Percentiles rank a stretch among this genome's conserved stretches.
phyloP scores from a whole-genome alignment of 352 stramenopile genomes.

The Nothophytophthora sp. region DNA sequence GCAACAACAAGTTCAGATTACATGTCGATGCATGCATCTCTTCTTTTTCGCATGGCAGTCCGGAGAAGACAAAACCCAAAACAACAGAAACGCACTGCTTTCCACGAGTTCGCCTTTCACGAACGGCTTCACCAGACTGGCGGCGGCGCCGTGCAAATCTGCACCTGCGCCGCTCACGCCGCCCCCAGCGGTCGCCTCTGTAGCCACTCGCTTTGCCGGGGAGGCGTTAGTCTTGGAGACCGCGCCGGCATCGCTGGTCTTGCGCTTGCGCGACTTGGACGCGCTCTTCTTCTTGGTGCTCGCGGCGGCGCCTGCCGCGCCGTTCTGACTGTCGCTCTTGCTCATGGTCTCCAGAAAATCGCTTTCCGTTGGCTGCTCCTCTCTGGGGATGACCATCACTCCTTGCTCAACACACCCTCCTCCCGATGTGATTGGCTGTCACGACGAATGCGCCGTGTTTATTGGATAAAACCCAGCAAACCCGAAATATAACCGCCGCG shows the following conservation, averaged over 20 bases:
- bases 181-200: conserved; percentile 6
- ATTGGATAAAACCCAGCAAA: conserved; percentile 8
- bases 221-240: conserved; percentile 32
- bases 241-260: conserved; percentile 56
- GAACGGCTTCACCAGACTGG: conserved; percentile 66
- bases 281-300: conserved; percentile 78
- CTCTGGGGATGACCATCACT: neutral
- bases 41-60: neutral
- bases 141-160: conserved; percentile 9
- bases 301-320: neutral
- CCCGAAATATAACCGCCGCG: neutral
- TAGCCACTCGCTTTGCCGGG: conserved; percentile 31
- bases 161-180: conserved; percentile 2
- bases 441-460: neutral
- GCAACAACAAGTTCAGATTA: neutral
- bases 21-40: too few species aligned
- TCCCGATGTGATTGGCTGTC: neutral
- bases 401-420: neutral
- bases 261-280: conserved; percentile 74
- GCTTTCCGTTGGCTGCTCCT: too few species aligned
- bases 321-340: conserved; percentile 25
- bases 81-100: conserved; percentile 64
- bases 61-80: neutral
- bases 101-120: conserved; percentile 76
- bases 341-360: too few species aligned